Evolutionary conservation across 768 basidiomycete species (phyloP), one percentile per base, ranked within the genome.

Genomic region (Agrocybe chaxingu): DNA sequence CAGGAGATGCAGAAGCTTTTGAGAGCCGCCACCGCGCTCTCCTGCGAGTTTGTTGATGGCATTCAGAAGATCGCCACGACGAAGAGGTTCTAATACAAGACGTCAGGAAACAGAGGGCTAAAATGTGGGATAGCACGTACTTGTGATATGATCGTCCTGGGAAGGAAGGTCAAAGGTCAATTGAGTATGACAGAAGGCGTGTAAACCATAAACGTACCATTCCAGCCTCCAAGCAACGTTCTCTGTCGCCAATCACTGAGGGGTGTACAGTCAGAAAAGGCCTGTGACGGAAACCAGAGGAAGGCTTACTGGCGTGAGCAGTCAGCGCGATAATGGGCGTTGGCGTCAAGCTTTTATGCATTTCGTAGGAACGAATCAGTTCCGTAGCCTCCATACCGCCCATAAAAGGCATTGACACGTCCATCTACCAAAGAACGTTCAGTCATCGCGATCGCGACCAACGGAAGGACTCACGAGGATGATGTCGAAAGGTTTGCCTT

Each of bases 351-450:
- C 82, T 77, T 55, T 82, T 82, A 54, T 85, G 78, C 64, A 78
- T 71, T 71, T 98, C 96, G 62, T 85, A 92, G 34, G 82, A 79
- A 45, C 96, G 83, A 54, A 98, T 97, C 50, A 92, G 75, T 56
- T 93, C 87, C 0, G 97, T 99, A 1, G 96, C 92, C 68, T 99
- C 95, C 85, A 96, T 92, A 56, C 96, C 95, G 44, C 95, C 94
- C 92, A 98, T 98, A 69, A 95, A 87, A 5, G 94, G 92, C 92
- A 96, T 95, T 8, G 94, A 97, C 10, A 97, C 88, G 61, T 98
- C 95, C 96, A 98, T 98, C 90, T 96, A 53, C 6, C 49, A 11
- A 45, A 50, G n/a, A 2, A 7, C 46, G 51, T 45, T 37, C 52
- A 31, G 55, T 30, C 18, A 56, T 12, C 9, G 7, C n/a, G 33